Evolutionary conservation across 2,329 filamentous ascomycete genomes (phyloP).

Genomic region (Ceratocystis smalleyi): DNA sequence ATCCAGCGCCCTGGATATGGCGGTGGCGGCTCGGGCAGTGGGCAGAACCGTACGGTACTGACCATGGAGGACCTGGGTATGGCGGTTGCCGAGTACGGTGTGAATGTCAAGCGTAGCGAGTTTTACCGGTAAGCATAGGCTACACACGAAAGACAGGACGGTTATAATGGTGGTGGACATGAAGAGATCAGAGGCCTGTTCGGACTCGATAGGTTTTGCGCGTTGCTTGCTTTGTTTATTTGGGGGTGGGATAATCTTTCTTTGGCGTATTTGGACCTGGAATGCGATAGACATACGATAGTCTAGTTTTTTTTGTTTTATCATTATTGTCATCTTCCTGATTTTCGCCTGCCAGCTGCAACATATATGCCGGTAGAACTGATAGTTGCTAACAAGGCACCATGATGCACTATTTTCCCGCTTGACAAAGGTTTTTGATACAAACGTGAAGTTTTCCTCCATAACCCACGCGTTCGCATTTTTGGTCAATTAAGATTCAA

Average conservation of each 20-base stretch:
- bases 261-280: constrained; percentile 7
- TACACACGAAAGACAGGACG: too few species aligned
- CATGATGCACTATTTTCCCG: too few species aligned
- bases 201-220: background rate
- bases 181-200: background rate
- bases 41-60: constrained; percentile 80
- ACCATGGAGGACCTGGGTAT: constrained; percentile 98
- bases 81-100: constrained; percentile 93
- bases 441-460: too few species aligned
- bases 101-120: constrained; percentile 93
- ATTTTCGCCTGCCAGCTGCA: background rate
- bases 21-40: constrained; percentile 76
- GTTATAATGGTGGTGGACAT: background rate
- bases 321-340: background rate
- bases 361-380: too few species aligned
- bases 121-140: constrained; percentile 57
- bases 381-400: too few species aligned
- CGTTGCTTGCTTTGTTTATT: background rate
- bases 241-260: constrained; percentile 1
- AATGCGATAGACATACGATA: constrained; percentile 2
- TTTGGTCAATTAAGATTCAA: background rate
- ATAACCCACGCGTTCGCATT: too few species aligned
- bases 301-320: constrained; percentile 1
- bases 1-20: constrained; percentile 68
- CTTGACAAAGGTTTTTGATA: too few species aligned